phyloP scores from a whole-genome alignment of 176 grass and related monocot genomes.

The Thinopyrum elongatum region DNA sequence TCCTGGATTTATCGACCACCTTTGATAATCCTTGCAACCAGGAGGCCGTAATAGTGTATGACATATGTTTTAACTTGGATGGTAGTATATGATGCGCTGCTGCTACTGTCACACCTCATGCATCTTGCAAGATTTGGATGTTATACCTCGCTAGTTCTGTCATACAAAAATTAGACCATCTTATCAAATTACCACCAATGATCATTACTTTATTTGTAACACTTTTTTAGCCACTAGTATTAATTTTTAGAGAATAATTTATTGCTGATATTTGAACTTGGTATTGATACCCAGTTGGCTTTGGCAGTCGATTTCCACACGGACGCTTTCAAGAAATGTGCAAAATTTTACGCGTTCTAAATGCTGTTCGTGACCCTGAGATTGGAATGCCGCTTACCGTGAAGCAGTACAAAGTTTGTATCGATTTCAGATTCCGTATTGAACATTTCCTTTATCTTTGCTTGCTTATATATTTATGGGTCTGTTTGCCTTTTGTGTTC shows the following conservation, averaged over 20 bases:
- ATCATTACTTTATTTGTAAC: conserved; percentile 3
- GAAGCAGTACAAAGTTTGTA: conserved; percentile 81
- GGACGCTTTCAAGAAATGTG: conserved; percentile 96
- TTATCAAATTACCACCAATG: neutral
- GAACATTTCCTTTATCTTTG: conserved; percentile 11
- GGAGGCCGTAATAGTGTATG: neutral
- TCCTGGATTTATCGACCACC: neutral
- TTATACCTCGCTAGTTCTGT: conserved; percentile 1
- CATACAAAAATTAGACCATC: conserved; percentile 3
- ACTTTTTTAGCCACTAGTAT: conserved; percentile 4
- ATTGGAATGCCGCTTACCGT: conserved; percentile 94
- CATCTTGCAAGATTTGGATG: conserved; percentile 8
- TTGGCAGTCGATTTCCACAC: conserved; percentile 93
- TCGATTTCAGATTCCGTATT: conserved; percentile 7
- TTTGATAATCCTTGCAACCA: conserved; percentile 7
- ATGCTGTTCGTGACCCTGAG: conserved; percentile 75
- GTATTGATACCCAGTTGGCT: conserved; percentile 98
- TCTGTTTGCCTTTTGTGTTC: conserved; percentile 18
- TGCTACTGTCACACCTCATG: neutral
- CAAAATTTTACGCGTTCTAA: conserved; percentile 87
- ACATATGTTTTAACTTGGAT: neutral
- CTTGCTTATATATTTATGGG: conserved; percentile 26
- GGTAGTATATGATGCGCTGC: neutral
- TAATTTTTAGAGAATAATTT: conserved; percentile 43
- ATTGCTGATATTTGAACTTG: conserved; percentile 72